Conservation (phyloP, 169 alveolate genomes). For the Fabrea salina region DNA sequence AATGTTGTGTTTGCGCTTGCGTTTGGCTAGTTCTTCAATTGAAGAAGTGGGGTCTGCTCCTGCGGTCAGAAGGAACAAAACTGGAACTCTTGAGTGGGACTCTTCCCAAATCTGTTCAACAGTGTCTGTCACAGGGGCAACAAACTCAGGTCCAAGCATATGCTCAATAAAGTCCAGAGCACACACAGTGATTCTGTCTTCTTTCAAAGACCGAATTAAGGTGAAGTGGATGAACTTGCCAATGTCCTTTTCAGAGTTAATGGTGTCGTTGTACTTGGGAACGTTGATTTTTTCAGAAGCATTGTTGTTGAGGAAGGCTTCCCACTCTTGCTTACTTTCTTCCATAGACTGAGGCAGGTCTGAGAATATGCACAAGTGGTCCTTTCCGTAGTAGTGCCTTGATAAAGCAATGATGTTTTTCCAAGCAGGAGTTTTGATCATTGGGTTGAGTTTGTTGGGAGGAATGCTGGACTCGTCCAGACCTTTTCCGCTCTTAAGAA, state of each 20-base stretch:
- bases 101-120: constrained; percentile 87
- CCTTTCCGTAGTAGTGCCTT: constrained; percentile 90
- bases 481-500: constrained; percentile 90
- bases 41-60: constrained; percentile 94
- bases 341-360: constrained; percentile 88
- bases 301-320: constrained; percentile 86
- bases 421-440: constrained; percentile 88
- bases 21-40: constrained; percentile 93
- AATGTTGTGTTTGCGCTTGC: constrained; percentile 89
- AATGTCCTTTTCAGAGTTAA: constrained; percentile 82
- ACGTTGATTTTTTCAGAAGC: constrained; percentile 90
- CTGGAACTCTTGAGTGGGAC: constrained; percentile 84
- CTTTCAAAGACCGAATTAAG: constrained; percentile 90
- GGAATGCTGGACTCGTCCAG: constrained; percentile 86
- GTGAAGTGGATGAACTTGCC: constrained; percentile 89
- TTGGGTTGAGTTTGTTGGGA: constrained; percentile 76
- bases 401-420: constrained; percentile 90
- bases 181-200: constrained; percentile 91
- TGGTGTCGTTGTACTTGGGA: constrained; percentile 91
- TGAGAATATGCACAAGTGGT: constrained; percentile 87
- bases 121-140: constrained; percentile 90
- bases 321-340: constrained; percentile 86
- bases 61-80: constrained; percentile 88
- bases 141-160: constrained; percentile 83
- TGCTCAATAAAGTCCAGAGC: constrained; percentile 85